Percentiles rank a stretch among this genome's conserved stretches.
Evolutionary conservation across 352 stramenopile species (phyloP).

Genomic region (Globisporangium middletonii): DNA sequence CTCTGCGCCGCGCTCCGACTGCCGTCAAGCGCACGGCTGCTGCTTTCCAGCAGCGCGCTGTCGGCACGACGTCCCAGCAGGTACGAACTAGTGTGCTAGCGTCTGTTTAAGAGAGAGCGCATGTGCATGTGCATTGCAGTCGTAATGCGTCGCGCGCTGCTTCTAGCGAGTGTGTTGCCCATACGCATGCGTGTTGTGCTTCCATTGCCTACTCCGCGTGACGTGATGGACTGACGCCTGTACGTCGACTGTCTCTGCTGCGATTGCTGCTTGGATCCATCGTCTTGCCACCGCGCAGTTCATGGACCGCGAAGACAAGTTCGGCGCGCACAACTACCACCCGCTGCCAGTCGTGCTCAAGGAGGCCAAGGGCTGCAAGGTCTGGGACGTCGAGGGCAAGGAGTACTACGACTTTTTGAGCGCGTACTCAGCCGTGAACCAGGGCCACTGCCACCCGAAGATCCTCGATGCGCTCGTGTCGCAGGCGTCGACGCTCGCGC

Average conservation of each 20-base stretch:
- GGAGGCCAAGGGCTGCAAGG: conserved; percentile 88
- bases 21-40: conserved; percentile 6
- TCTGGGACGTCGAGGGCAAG: conserved; percentile 96
- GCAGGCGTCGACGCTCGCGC: conserved; percentile 92
- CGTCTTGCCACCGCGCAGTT: conserved; percentile 25
- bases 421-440: conserved; percentile 89
- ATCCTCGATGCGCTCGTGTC: conserved; percentile 93
- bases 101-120: not conserved
- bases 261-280: not conserved
- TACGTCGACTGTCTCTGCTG: not conserved
- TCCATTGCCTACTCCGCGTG: too few species aligned
- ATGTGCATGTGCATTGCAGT: not conserved
- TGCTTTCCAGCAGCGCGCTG: conserved; percentile 16
- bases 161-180: not conserved
- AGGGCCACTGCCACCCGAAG: conserved; percentile 97
- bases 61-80: conserved; percentile 36
- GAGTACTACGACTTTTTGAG: conserved; percentile 99
- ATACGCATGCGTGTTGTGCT: too few species aligned
- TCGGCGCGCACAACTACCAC: conserved; percentile 98
- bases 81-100: conserved; percentile 13
- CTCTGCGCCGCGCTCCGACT: conserved; percentile 1
- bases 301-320: conserved; percentile 88
- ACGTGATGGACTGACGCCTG: too few species aligned
- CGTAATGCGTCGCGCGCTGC: not conserved
- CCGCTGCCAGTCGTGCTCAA: conserved; percentile 96